phyloP scores from a whole-genome alignment of 2,329 filamentous ascomycete species.

The Ceratocystis huliohia region DNA sequence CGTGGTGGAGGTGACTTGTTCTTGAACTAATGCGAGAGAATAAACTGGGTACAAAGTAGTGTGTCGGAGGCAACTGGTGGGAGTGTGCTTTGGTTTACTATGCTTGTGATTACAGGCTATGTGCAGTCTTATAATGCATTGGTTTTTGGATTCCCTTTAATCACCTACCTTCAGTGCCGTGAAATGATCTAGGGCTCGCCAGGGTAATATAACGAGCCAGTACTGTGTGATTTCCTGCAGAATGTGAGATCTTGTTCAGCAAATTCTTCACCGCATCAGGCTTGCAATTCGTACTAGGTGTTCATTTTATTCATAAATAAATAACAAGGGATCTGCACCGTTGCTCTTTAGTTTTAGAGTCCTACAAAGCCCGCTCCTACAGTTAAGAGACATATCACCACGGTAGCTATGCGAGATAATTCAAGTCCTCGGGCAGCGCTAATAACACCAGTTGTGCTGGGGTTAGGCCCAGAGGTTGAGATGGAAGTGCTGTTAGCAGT shows the following conservation, averaged over 20 bases:
- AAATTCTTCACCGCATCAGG: background rate
- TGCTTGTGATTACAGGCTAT: background rate
- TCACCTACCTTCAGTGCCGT: too few relatives aligned
- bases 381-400: conserved; percentile 19
- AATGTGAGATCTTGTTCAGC: too few relatives aligned
- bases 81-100: background rate
- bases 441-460: conserved; percentile 3
- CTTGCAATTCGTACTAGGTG: background rate
- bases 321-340: background rate
- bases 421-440: conserved; percentile 13
- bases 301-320: background rate
- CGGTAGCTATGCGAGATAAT: conserved; percentile 16
- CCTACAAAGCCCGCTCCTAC: conserved; percentile 21
- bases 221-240: too few relatives aligned
- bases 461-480: background rate
- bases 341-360: conserved; percentile 7
- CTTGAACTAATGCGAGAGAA: conserved; percentile 27
- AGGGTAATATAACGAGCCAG: background rate
- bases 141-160: background rate
- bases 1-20: conserved; percentile 53
- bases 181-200: background rate
- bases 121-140: background rate
- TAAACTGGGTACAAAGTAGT: background rate
- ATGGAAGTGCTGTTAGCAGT: conserved; percentile 5
- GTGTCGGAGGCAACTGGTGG: background rate